Conservation (phyloP, 73 alveolate species). For the Tetrahymena thermophila region DNA sequence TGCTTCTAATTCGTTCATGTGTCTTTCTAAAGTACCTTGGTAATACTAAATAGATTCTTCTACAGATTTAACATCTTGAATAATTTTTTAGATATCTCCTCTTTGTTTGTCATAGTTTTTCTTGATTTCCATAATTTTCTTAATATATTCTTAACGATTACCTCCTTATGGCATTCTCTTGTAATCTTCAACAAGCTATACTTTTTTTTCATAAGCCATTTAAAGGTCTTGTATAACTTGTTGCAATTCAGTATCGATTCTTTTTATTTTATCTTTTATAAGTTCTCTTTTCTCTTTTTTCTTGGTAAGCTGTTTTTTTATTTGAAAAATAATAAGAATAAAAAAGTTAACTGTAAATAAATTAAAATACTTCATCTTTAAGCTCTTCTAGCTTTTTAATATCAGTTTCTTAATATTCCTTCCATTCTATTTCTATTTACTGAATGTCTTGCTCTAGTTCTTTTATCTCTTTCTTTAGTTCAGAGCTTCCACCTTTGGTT, state of each 20-base stretch:
- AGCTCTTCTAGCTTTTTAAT: neutral
- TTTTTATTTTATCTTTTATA: neutral
- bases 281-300: neutral
- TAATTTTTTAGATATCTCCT: neutral
- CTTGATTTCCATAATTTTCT: neutral
- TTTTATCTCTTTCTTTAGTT: neutral
- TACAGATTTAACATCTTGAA: neutral
- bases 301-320: neutral
- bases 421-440: neutral
- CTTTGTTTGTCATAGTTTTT: neutral
- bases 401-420: neutral
- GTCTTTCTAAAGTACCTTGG: neutral
- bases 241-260: neutral
- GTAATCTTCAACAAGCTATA: neutral
- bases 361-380: neutral
- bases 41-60: neutral
- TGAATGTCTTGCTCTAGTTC: neutral
- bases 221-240: neutral
- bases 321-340: neutral
- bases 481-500: neutral
- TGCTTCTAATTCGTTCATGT: neutral
- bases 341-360: neutral
- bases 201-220: neutral
- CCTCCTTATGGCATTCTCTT: neutral
- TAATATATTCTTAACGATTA: neutral